Conservation (phyloP, 805 yeast genomes). For the Saturnispora gosingensis region DNA sequence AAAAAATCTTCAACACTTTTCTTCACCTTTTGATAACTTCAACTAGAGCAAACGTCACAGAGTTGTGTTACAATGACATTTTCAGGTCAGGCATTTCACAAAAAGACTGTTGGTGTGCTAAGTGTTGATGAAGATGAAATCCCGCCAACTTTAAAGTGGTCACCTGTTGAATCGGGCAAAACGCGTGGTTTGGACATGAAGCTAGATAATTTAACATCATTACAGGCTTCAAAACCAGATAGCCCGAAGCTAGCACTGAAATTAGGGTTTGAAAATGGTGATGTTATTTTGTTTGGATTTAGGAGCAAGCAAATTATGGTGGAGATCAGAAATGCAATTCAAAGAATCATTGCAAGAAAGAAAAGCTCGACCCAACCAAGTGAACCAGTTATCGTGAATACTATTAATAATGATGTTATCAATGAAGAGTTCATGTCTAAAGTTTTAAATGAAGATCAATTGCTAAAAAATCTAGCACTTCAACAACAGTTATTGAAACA, state of each 20-base stretch:
- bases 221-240: conserved; percentile 63
- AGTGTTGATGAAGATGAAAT: conserved; percentile 45
- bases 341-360: conserved; percentile 58
- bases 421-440: conserved; percentile 3
- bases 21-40: not conserved
- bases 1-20: not conserved
- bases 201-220: conserved; percentile 35
- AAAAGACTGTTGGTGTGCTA: conserved; percentile 48
- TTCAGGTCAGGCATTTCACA: conserved; percentile 37
- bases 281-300: conserved; percentile 46
- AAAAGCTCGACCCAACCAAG: conserved; percentile 39
- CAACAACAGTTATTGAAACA: conserved; percentile 72
- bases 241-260: conserved; percentile 60
- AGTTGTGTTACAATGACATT: not conserved
- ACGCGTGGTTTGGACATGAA: conserved; percentile 33
- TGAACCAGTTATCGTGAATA: conserved; percentile 22
- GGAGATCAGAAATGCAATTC: conserved; percentile 55
- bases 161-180: conserved; percentile 41
- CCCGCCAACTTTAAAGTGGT: conserved; percentile 51
- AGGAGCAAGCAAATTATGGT: conserved; percentile 70
- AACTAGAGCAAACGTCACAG: not conserved
- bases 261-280: conserved; percentile 29
- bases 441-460: conserved; percentile 24
- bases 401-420: not conserved
- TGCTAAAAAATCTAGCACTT: conserved; percentile 59